Conservation (phyloP, 495 filamentous ascomycete genomes). For the Aspergillus coremiiformis region DNA sequence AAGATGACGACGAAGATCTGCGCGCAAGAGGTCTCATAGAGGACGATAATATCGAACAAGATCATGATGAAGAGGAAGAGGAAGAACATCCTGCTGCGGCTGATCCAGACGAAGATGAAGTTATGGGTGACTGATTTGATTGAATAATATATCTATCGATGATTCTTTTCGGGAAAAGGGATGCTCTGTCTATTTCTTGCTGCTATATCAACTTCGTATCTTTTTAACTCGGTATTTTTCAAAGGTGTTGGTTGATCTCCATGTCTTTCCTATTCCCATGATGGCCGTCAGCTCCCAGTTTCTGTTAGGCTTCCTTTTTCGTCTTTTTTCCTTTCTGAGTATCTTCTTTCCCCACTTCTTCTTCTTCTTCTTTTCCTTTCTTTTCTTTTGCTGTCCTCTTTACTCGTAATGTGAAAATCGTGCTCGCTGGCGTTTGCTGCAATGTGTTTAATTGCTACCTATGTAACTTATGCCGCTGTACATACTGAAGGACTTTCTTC, state of each 20-base stretch:
- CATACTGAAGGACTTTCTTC: slow-evolving; percentile 1
- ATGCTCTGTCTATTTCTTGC: neutral
- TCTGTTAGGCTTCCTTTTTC: neutral
- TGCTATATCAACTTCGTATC: neutral
- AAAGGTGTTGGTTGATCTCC: neutral
- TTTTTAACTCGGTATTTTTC: too few relatives aligned
- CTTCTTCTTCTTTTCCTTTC: slow-evolving; percentile 8
- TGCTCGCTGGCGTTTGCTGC: neutral
- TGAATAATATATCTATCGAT: neutral
- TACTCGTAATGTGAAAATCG: neutral
- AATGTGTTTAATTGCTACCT: slow-evolving; percentile 11
- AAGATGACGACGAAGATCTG: slow-evolving; percentile 55
- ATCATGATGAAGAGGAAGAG: slow-evolving; percentile 42
- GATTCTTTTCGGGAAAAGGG: neutral
- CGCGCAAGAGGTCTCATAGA: slow-evolving; percentile 53
- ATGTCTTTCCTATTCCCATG: neutral
- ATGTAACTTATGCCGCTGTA: slow-evolving; percentile 9
- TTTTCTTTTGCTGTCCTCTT: neutral
- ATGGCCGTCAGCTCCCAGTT: neutral
- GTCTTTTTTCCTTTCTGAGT: neutral
- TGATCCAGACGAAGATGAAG: slow-evolving; percentile 56
- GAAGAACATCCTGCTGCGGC: slow-evolving; percentile 26
- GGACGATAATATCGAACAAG: slow-evolving; percentile 46
- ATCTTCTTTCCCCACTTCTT: neutral
- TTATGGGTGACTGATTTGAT: slow-evolving; percentile 57